Conservation (phyloP, 1,139 yeast genomes). For the Arxiozyma bovina region DNA sequence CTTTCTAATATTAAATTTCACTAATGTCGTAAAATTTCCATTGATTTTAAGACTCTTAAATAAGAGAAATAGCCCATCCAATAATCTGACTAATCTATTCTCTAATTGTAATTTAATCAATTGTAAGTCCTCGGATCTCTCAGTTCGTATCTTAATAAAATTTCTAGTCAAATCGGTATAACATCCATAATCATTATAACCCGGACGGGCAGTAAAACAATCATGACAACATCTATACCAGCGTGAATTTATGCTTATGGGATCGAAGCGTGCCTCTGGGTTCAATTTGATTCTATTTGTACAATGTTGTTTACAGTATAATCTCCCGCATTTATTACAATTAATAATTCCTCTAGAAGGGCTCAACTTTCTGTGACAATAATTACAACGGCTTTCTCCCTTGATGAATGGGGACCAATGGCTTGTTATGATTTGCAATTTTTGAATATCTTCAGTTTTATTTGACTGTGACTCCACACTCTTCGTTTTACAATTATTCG, state of each 20-base stretch:
- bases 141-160: slow-evolving; percentile 39
- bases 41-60: slow-evolving; percentile 9
- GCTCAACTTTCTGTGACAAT: slow-evolving; percentile 38
- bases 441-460: background rate
- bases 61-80: slow-evolving; percentile 26
- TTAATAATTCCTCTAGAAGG: slow-evolving; percentile 48
- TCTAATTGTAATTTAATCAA: slow-evolving; percentile 52
- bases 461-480: background rate
- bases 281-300: slow-evolving; percentile 42
- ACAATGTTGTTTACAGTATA: slow-evolving; percentile 63
- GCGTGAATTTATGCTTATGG: slow-evolving; percentile 37
- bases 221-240: slow-evolving; percentile 64
- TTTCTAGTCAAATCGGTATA: slow-evolving; percentile 38
- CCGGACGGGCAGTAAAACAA: slow-evolving; percentile 54
- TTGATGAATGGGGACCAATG: slow-evolving; percentile 8
- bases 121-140: slow-evolving; percentile 34
- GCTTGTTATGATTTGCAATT: background rate
- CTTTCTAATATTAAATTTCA: slow-evolving; percentile 24
- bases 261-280: slow-evolving; percentile 40
- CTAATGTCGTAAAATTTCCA: slow-evolving; percentile 17
- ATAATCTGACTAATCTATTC: slow-evolving; percentile 49
- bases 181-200: slow-evolving; percentile 39
- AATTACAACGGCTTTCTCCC: slow-evolving; percentile 27
- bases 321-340: slow-evolving; percentile 63
- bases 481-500: background rate